phyloP scores from a whole-genome alignment of 2,329 filamentous ascomycete species.

The Ustulina deusta region DNA sequence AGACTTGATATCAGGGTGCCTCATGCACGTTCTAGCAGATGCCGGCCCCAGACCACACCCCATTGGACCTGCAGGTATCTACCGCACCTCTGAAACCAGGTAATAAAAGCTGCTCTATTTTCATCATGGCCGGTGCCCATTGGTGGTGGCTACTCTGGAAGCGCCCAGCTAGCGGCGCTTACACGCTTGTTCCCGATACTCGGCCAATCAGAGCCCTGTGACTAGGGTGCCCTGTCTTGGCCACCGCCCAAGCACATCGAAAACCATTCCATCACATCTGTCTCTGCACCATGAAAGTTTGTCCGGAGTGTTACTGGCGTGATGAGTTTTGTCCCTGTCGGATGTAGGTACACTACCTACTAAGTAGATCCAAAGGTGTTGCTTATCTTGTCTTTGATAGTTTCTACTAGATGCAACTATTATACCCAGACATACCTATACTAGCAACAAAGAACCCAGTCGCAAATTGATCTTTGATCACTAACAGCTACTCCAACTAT shows the following conservation, averaged over 20 bases:
- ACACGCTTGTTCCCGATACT: conserved; percentile 28
- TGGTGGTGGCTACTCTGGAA: conserved; percentile 42
- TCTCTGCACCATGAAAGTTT: conserved; percentile 34
- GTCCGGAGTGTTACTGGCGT: conserved; percentile 26
- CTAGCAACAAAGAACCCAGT: neutral
- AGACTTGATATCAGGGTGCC: conserved; percentile 36
- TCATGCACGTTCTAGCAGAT: conserved; percentile 44
- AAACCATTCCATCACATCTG: conserved; percentile 45
- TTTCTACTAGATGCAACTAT: neutral
- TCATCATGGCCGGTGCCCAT: conserved; percentile 39
- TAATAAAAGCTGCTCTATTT: conserved; percentile 44
- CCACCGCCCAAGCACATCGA: conserved; percentile 36
- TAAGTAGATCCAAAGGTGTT: conserved; percentile 10
- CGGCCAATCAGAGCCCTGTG: conserved; percentile 36
- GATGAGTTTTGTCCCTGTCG: conserved; percentile 31
- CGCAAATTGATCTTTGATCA: neutral
- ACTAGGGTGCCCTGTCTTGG: conserved; percentile 41
- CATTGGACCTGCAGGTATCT: conserved; percentile 42
- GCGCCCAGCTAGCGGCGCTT: conserved; percentile 44
- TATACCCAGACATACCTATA: neutral
- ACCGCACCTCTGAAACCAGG: conserved; percentile 39
- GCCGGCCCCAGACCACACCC: conserved; percentile 27
- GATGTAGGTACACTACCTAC: no score
- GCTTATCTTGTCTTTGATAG: conserved; percentile 1
- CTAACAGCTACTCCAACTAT: neutral